Evolutionary conservation across 345 rosid genomes (phyloP).

Genomic region (Sonneratia alba): DNA sequence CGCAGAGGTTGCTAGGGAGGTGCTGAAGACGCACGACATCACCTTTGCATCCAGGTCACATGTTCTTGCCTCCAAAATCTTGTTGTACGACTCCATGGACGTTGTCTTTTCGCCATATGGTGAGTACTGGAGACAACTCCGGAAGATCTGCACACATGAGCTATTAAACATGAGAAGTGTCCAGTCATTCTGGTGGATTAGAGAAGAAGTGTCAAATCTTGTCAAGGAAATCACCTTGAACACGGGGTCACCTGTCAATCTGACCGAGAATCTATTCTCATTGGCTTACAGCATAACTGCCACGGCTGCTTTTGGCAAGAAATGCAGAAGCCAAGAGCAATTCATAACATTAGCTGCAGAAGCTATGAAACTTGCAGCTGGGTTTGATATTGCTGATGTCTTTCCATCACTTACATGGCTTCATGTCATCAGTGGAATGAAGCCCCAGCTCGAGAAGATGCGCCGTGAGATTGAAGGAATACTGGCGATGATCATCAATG

Average conservation of each 20-base stretch:
- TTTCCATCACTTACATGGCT: conserved; percentile 25
- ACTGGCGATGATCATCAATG: conserved; percentile 17
- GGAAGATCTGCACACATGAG: conserved; percentile 12
- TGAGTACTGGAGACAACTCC: conserved; percentile 22
- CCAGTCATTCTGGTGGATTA: conserved; percentile 11
- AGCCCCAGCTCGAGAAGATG: conserved; percentile 11
- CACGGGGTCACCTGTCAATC: conserved; percentile 13
- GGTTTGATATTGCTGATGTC: conserved; percentile 16
- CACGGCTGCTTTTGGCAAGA: conserved; percentile 17
- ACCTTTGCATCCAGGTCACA: conserved; percentile 16
- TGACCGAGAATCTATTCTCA: neutral
- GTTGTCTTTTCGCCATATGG: conserved; percentile 15
- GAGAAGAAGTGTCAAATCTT: conserved; percentile 16
- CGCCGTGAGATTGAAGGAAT: conserved; percentile 14
- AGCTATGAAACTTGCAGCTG: conserved; percentile 2
- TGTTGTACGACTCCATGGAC: conserved; percentile 8
- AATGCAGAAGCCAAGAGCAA: conserved; percentile 12
- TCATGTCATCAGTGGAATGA: conserved; percentile 6
- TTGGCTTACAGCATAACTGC: neutral
- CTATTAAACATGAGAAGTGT: conserved; percentile 11
- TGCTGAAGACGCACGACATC: conserved; percentile 20
- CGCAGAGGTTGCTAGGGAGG: conserved; percentile 14
- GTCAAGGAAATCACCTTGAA: neutral
- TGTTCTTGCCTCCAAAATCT: neutral
- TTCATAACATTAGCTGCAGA: conserved; percentile 1